These are phyloP conservation scores for Aspergillus quadricinctus DNA, from an alignment of 2,329 filamentous ascomycete genomes.

Conservation along the genomic window DNA sequence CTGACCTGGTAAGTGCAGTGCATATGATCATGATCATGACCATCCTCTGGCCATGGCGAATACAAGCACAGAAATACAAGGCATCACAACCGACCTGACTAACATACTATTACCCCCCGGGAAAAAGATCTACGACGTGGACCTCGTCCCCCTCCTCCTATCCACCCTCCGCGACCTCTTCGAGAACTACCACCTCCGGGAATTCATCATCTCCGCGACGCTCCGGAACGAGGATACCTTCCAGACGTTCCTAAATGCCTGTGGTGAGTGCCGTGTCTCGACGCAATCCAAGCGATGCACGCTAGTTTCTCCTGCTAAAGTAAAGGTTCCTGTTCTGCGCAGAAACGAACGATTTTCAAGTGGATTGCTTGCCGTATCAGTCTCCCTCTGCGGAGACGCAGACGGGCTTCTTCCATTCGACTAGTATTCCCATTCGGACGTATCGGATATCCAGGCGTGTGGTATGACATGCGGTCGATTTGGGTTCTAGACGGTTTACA, in stretches of 20 bases:
- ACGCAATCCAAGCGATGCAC: background rate
- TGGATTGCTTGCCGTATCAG: constrained; percentile 38
- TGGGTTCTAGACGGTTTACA: background rate
- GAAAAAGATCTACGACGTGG: constrained; percentile 57
- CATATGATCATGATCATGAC: background rate
- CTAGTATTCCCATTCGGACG: constrained; percentile 34
- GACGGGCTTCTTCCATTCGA: constrained; percentile 46
- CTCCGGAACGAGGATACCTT: constrained; percentile 61
- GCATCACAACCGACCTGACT: background rate
- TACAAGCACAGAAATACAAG: background rate
- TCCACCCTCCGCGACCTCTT: constrained; percentile 55
- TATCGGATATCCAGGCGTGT: constrained; percentile 27
- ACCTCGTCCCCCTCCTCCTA: constrained; percentile 54
- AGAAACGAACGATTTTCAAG: constrained; percentile 33
- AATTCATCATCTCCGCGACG: constrained; percentile 57
- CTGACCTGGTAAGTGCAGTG: constrained; percentile 37
- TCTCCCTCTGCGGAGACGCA: constrained; percentile 42
- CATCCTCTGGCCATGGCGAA: background rate
- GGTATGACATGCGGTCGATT: background rate
- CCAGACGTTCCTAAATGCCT: constrained; percentile 53
- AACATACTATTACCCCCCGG: background rate
- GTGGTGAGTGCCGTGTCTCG: constrained; percentile 44
- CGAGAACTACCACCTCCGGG: constrained; percentile 46
- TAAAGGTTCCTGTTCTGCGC: background rate
- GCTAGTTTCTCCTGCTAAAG: background rate